These are phyloP conservation scores for Phaseolus coccineus DNA, from an alignment of 331 rosid genomes.

Conservation along the genomic window DNA sequence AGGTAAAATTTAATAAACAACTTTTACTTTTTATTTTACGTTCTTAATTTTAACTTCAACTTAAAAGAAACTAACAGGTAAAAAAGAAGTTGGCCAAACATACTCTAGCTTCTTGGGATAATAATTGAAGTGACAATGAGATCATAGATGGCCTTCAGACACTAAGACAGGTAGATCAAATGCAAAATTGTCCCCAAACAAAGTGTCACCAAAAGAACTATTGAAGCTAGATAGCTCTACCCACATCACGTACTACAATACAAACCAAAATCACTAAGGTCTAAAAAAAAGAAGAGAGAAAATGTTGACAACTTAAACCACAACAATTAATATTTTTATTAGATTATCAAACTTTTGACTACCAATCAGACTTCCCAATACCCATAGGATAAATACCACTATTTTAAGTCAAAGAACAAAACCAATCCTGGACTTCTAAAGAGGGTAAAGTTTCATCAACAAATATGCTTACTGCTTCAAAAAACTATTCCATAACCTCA, in stretches of 20 bases:
- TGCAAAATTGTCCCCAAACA: constrained; percentile 13
- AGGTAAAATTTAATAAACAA: too few species aligned
- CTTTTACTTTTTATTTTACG: too few species aligned
- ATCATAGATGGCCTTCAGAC: constrained; percentile 20
- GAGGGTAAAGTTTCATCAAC: constrained; percentile 11
- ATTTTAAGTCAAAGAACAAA: constrained; percentile 12
- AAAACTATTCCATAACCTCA: constrained; percentile 12
- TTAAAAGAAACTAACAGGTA: too few species aligned
- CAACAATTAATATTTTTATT: constrained; percentile 20
- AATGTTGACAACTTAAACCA: constrained; percentile 28
- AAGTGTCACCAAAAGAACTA: not conserved
- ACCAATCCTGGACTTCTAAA: constrained; percentile 10
- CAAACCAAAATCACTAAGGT: not conserved
- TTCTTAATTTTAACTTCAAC: too few species aligned
- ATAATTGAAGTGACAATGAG: constrained; percentile 1
- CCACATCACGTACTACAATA: constrained; percentile 1
- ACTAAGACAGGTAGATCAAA: constrained; percentile 19
- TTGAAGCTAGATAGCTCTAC: constrained; percentile 24
- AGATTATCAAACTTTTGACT: constrained; percentile 14
- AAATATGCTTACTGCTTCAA: constrained; percentile 5
- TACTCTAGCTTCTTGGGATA: constrained; percentile 12
- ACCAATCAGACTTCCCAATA: constrained; percentile 2
- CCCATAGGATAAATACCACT: constrained; percentile 9
- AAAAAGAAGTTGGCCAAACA: too few species aligned
- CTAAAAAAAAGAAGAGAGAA: constrained; percentile 5